These are phyloP conservation scores for Telfairia occidentalis DNA, from an alignment of 331 rosid genomes.

Conservation along the genomic window DNA sequence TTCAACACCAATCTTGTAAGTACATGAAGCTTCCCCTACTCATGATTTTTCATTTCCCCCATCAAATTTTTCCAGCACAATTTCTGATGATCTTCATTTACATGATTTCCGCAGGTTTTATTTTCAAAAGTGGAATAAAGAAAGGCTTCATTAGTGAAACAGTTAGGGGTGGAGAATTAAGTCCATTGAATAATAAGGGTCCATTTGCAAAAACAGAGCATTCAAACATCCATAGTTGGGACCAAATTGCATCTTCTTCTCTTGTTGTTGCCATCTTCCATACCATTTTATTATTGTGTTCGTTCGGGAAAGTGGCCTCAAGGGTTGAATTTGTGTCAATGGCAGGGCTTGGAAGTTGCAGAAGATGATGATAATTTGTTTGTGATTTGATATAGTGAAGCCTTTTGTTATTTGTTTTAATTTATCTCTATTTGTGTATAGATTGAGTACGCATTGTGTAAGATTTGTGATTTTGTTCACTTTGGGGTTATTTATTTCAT, in stretches of 20 bases:
- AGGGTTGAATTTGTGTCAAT: not conserved
- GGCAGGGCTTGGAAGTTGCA: slow-evolving; percentile 11
- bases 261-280: slow-evolving; percentile 26
- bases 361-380: not conserved
- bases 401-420: slow-evolving; percentile 12
- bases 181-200: slow-evolving; percentile 31
- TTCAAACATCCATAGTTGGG: not conserved
- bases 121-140: slow-evolving; percentile 35
- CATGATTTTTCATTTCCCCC: not conserved
- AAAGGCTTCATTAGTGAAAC: slow-evolving; percentile 18
- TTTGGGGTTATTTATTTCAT: slow-evolving; percentile 10
- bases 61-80: not conserved
- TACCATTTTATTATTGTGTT: slow-evolving; percentile 13
- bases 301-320: slow-evolving; percentile 12
- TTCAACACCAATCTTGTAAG: slow-evolving; percentile 47
- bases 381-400: not conserved
- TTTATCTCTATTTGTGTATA: slow-evolving; percentile 5
- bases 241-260: slow-evolving; percentile 16
- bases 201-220: slow-evolving; percentile 1
- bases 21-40: not conserved
- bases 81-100: not conserved
- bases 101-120: slow-evolving; percentile 27
- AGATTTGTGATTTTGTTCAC: slow-evolving; percentile 6
- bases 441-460: not conserved
- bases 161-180: slow-evolving; percentile 14